Evolutionary conservation across 257 asterid species (phyloP).

Genomic region (Solanum tarapatanum): DNA sequence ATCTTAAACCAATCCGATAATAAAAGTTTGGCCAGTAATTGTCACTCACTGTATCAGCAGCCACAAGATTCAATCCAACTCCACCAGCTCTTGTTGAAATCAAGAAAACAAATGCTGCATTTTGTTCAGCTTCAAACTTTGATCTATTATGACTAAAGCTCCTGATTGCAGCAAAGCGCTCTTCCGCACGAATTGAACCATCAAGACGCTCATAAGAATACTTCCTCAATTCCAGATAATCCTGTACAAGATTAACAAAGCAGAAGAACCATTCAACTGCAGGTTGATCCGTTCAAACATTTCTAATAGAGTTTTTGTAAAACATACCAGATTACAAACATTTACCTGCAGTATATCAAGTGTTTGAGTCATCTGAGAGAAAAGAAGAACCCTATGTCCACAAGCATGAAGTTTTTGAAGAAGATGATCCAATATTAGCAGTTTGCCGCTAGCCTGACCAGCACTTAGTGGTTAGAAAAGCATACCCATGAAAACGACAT

Average conservation of each 20-base stretch:
- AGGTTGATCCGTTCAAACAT: background rate
- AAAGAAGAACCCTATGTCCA: slow-evolving; percentile 75
- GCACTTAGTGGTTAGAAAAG: background rate
- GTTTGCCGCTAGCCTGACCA: slow-evolving; percentile 85
- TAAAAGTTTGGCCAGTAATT: background rate
- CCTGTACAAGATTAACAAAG: slow-evolving; percentile 32
- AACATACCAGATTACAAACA: background rate
- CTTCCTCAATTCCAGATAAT: slow-evolving; percentile 71
- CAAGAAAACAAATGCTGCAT: slow-evolving; percentile 61
- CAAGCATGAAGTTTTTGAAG: slow-evolving; percentile 55
- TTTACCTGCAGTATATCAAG: slow-evolving; percentile 83
- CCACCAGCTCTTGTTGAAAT: slow-evolving; percentile 99
- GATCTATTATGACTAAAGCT: slow-evolving; percentile 56
- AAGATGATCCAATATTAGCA: slow-evolving; percentile 67
- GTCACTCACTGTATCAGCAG: slow-evolving; percentile 82
- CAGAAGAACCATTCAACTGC: background rate
- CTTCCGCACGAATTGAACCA: slow-evolving; percentile 94
- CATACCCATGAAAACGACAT: background rate
- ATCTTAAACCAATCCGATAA: background rate
- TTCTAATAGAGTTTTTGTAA: background rate
- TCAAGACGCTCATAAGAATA: slow-evolving; percentile 94
- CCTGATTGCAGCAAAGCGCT: slow-evolving; percentile 92
- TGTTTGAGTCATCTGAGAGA: slow-evolving; percentile 95
- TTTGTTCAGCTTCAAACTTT: slow-evolving; percentile 14
- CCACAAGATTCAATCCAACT: slow-evolving; percentile 92